Conservation (phyloP, 2,329 filamentous ascomycete genomes). For the Penicillium italicum region DNA sequence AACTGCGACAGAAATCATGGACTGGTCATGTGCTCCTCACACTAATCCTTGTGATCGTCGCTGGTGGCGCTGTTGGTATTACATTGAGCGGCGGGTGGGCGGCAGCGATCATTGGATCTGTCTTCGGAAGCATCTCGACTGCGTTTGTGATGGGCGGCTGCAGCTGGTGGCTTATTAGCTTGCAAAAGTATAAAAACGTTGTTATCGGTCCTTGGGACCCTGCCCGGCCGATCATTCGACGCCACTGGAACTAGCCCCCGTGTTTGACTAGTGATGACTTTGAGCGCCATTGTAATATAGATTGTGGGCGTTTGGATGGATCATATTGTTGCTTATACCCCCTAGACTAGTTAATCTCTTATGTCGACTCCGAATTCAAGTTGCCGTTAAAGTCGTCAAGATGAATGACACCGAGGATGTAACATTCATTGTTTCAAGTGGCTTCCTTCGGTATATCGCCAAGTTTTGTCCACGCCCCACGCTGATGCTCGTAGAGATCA, state of each 20-base stretch:
- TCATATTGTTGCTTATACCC: conserved; percentile 20
- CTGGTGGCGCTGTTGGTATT: conserved; percentile 71
- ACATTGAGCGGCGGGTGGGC: conserved; percentile 53
- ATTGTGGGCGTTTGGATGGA: conserved; percentile 10
- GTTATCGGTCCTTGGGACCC: conserved; percentile 98
- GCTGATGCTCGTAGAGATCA: not conserved
- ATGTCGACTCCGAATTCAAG: too few relatives aligned
- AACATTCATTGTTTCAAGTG: not conserved
- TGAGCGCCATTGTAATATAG: conserved; percentile 13
- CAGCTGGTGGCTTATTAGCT: conserved; percentile 94
- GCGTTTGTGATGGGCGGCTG: conserved; percentile 83
- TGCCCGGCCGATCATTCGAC: conserved; percentile 63
- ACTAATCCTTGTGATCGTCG: conserved; percentile 69
- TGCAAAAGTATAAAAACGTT: conserved; percentile 99
- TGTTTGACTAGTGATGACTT: not conserved
- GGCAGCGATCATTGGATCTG: conserved; percentile 64
- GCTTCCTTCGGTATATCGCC: not conserved
- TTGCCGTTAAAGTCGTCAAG: too few relatives aligned
- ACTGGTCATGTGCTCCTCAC: conserved; percentile 75
- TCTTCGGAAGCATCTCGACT: conserved; percentile 71
- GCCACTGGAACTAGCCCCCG: conserved; percentile 40
- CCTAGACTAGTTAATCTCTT: conserved; percentile 7
- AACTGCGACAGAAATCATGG: conserved; percentile 78
- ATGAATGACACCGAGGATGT: not conserved
- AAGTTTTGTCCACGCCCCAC: not conserved